Evolutionary conservation across 2,329 filamentous ascomycete genomes (phyloP).

Genomic region (Colletotrichum sansevieriae): DNA sequence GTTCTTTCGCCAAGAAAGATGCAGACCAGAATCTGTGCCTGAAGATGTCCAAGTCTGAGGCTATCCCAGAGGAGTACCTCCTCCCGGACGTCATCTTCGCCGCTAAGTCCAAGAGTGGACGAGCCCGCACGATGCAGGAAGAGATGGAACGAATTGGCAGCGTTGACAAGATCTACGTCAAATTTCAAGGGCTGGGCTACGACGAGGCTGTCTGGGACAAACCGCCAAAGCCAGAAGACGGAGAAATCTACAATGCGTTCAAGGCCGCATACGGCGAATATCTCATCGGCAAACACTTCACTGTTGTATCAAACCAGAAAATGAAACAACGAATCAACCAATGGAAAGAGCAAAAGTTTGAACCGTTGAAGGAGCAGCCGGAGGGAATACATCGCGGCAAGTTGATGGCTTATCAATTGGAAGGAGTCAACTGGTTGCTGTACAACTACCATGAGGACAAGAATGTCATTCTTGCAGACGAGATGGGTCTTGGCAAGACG

Average conservation of each 20-base stretch:
- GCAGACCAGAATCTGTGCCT: slow-evolving; percentile 61
- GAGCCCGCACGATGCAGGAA: slow-evolving; percentile 57
- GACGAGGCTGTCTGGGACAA: slow-evolving; percentile 92
- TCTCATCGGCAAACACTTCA: slow-evolving; percentile 81
- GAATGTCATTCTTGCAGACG: slow-evolving; percentile 93
- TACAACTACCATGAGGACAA: slow-evolving; percentile 86
- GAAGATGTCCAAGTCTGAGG: slow-evolving; percentile 79
- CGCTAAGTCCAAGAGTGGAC: slow-evolving; percentile 63
- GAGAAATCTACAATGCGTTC: slow-evolving; percentile 82
- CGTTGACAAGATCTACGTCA: slow-evolving; percentile 82
- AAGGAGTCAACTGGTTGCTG: slow-evolving; percentile 95
- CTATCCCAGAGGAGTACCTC: slow-evolving; percentile 88
- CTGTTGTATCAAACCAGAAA: slow-evolving; percentile 64
- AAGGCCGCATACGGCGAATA: slow-evolving; percentile 87
- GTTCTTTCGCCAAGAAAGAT: slow-evolving; percentile 80
- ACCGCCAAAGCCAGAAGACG: slow-evolving; percentile 75
- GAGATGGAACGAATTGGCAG: slow-evolving; percentile 80
- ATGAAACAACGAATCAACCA: slow-evolving; percentile 77
- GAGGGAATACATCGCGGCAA: slow-evolving; percentile 79
- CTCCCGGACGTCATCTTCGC: slow-evolving; percentile 88
- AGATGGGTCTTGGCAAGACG: slow-evolving; percentile 98
- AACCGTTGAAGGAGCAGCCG: slow-evolving; percentile 79
- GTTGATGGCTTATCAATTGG: slow-evolving; percentile 93
- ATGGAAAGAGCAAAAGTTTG: slow-evolving; percentile 77
- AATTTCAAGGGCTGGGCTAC: slow-evolving; percentile 92